These are phyloP conservation scores for Phellinidium pouzarii DNA, from an alignment of 1,284 basidiomycete genomes.

Conservation along the genomic window DNA sequence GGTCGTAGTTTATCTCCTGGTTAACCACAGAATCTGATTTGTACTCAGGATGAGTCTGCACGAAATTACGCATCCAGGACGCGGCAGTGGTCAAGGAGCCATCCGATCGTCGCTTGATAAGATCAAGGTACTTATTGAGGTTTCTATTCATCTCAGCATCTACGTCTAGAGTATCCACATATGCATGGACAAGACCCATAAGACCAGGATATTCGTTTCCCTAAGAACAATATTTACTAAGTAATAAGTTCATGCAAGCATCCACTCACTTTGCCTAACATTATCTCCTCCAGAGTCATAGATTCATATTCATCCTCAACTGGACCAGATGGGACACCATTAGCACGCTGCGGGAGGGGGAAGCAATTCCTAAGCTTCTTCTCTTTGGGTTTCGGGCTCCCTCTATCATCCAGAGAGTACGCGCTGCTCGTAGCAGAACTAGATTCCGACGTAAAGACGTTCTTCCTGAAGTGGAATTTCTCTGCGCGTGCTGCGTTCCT, in stretches of 20 bases:
- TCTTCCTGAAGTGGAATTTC: constrained; percentile 89
- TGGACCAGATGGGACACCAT: constrained; percentile 37
- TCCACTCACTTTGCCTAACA: constrained; percentile 75
- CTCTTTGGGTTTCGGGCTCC: constrained; percentile 40
- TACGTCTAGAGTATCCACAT: constrained; percentile 85
- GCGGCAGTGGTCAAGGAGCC: constrained; percentile 87
- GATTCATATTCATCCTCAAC: constrained; percentile 87
- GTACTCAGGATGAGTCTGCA: constrained; percentile 85
- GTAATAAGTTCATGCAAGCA: background rate
- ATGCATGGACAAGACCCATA: constrained; percentile 78
- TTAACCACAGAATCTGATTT: constrained; percentile 87
- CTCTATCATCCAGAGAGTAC: constrained; percentile 26
- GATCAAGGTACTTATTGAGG: constrained; percentile 74
- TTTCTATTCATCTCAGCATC: constrained; percentile 55
- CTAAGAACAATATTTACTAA: constrained; percentile 28
- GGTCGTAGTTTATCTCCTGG: constrained; percentile 91
- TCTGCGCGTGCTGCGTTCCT: constrained; percentile 70
- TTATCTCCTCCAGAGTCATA: constrained; percentile 89
- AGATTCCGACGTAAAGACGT: constrained; percentile 63
- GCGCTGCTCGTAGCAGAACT: constrained; percentile 36
- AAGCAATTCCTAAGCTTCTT: constrained; percentile 69
- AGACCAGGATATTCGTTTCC: constrained; percentile 76
- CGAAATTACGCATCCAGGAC: constrained; percentile 90
- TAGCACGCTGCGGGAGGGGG: constrained; percentile 42
- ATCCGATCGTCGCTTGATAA: constrained; percentile 74